Percentiles rank a stretch among this genome's conserved stretches.
Conservation (phyloP, 345 rosid genomes). For the Heritiera fomes region DNA sequence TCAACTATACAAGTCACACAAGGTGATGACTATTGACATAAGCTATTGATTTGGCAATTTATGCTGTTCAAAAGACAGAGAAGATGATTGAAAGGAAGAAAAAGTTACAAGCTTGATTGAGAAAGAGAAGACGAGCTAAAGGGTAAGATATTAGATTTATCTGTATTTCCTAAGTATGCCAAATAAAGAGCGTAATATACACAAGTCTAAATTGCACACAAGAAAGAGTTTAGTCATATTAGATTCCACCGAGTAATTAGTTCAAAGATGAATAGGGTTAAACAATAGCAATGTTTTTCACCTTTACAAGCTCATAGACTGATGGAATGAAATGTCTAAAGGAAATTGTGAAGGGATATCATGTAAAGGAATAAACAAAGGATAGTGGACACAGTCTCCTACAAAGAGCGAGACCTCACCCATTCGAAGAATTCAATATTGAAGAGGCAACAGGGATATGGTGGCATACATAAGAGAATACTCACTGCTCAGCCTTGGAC, state of each 20-base stretch:
- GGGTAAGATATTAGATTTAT: not conserved
- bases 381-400: not conserved
- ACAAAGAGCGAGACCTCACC: not conserved
- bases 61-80: not conserved
- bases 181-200: not conserved
- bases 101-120: not conserved
- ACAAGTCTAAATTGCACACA: not conserved
- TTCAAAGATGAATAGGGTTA: not conserved
- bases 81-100: not conserved
- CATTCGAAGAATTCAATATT: not conserved
- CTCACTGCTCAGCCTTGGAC: not conserved
- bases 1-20: not conserved
- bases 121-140: not conserved
- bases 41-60: not conserved
- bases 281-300: not conserved
- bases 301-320: not conserved
- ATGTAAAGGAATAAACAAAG: not conserved
- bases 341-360: not conserved
- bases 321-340: not conserved
- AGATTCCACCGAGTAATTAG: not conserved
- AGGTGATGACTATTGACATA: not conserved
- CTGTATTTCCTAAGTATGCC: not conserved
- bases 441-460: not conserved
- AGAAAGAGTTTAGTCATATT: not conserved
- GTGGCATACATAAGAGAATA: not conserved